These are phyloP conservation scores for Trametes pubescens DNA, from an alignment of 1,284 basidiomycete genomes.

Conservation along the genomic window DNA sequence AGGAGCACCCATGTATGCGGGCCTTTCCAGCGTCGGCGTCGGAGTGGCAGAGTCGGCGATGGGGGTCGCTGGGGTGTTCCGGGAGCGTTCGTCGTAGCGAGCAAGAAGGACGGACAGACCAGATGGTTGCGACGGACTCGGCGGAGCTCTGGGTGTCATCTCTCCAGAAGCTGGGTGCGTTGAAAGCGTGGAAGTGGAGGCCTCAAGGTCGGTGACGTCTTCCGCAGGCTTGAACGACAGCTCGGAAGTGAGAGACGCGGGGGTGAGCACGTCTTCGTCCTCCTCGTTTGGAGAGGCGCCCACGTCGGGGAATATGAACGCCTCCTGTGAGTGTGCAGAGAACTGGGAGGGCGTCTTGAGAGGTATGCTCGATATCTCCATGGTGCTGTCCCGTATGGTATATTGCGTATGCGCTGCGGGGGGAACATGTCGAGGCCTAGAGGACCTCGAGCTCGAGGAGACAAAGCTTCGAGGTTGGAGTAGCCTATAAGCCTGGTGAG, in stretches of 20 bases:
- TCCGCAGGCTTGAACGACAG: slow-evolving; percentile 35
- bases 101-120: slow-evolving; percentile 52
- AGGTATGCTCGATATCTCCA: slow-evolving; percentile 67
- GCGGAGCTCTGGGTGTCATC: slow-evolving; percentile 34
- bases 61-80: slow-evolving; percentile 20
- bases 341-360: slow-evolving; percentile 41
- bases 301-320: slow-evolving; percentile 50
- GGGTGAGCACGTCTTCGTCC: slow-evolving; percentile 18
- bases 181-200: slow-evolving; percentile 47
- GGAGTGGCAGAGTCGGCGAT: slow-evolving; percentile 51
- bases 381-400: slow-evolving; percentile 70
- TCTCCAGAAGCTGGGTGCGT: slow-evolving; percentile 28
- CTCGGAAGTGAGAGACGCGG: slow-evolving; percentile 40
- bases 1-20: slow-evolving; percentile 49
- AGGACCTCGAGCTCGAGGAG: slow-evolving; percentile 42
- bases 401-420: slow-evolving; percentile 59
- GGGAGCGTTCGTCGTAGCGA: slow-evolving; percentile 29
- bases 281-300: slow-evolving; percentile 26
- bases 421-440: slow-evolving; percentile 35
- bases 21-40: slow-evolving; percentile 56
- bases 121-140: slow-evolving; percentile 46
- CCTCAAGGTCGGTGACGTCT: slow-evolving; percentile 39
- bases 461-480: slow-evolving; percentile 48
- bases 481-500: slow-evolving; percentile 30
- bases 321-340: slow-evolving; percentile 36